Conservation (phyloP, 768 basidiomycete genomes). For the Mycena floridula region DNA sequence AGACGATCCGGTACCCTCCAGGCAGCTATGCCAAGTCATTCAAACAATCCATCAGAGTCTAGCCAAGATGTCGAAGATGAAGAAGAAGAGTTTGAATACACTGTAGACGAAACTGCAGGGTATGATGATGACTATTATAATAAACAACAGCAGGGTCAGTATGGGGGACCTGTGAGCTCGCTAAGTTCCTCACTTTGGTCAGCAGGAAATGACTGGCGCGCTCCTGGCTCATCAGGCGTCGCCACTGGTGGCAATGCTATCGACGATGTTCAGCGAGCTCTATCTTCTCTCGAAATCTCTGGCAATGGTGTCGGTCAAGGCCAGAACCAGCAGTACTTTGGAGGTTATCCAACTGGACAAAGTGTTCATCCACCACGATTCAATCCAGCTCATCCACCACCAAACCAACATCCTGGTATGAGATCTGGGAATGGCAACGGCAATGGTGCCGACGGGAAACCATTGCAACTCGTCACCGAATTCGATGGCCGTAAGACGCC, state of each 20-base stretch:
- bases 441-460: conserved; percentile 28
- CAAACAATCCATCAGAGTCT: conserved; percentile 28
- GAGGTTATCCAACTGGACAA: conserved; percentile 34
- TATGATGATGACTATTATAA: conserved; percentile 56
- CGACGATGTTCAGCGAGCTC: conserved; percentile 73
- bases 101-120: conserved; percentile 36
- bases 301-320: conserved; percentile 29
- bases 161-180: conserved; percentile 44
- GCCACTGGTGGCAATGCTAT: conserved; percentile 31
- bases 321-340: conserved; percentile 20
- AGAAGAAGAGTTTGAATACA: conserved; percentile 53
- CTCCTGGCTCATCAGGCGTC: conserved; percentile 26
- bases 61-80: conserved; percentile 19
- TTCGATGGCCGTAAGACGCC: conserved; percentile 64
- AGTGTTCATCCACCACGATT: conserved; percentile 66
- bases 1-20: conserved; percentile 76
- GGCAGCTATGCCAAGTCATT: conserved; percentile 39
- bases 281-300: conserved; percentile 62
- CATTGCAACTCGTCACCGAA: conserved; percentile 56
- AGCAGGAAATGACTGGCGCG: conserved; percentile 56
- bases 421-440: conserved; percentile 34
- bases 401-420: conserved; percentile 37
- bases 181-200: conserved; percentile 67
- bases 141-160: conserved; percentile 36
- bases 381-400: conserved; percentile 44